Conservation (phyloP, 768 basidiomycete genomes). For the Psilocybe tampanensis region DNA sequence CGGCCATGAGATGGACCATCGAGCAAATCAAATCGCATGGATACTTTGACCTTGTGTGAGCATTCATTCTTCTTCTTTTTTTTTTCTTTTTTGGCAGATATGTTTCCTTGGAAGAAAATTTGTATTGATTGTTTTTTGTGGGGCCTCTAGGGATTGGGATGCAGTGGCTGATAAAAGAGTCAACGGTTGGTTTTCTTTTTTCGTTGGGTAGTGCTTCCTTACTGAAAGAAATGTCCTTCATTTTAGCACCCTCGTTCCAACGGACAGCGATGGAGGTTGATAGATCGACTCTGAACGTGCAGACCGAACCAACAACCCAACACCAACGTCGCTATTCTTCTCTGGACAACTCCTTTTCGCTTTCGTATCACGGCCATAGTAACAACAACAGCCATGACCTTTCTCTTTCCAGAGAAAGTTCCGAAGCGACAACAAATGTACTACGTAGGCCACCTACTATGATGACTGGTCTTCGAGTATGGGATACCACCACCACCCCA, state of each 20-base stretch:
- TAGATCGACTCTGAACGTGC: not conserved
- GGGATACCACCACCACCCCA: slow-evolving; percentile 3
- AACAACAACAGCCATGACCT: not conserved
- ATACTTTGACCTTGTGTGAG: slow-evolving; percentile 54
- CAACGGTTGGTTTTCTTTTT: slow-evolving; percentile 25
- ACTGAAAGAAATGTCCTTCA: not conserved
- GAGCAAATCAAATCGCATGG: slow-evolving; percentile 44
- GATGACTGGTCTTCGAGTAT: not conserved
- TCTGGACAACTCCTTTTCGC: slow-evolving; percentile 4
- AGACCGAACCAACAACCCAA: slow-evolving; percentile 6
- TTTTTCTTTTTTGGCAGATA: not conserved
- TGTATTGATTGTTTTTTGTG: no score
- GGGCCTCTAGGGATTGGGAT: slow-evolving; percentile 39
- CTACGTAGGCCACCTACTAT: no score
- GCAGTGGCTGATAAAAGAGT: slow-evolving; percentile 31
- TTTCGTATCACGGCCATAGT: slow-evolving; percentile 3
- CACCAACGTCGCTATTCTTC: slow-evolving; percentile 11
- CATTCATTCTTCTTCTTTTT: no score
- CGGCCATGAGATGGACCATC: slow-evolving; percentile 44
- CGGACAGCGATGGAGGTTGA: slow-evolving; percentile 4
- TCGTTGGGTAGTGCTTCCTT: not conserved
- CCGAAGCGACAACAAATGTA: no score
- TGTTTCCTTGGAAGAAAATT: slow-evolving; percentile 9
- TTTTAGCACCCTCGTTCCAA: slow-evolving; percentile 14
- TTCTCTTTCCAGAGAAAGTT: not conserved